phyloP scores from a whole-genome alignment of 176 grass and related monocot species.

The Musa acuminata region DNA sequence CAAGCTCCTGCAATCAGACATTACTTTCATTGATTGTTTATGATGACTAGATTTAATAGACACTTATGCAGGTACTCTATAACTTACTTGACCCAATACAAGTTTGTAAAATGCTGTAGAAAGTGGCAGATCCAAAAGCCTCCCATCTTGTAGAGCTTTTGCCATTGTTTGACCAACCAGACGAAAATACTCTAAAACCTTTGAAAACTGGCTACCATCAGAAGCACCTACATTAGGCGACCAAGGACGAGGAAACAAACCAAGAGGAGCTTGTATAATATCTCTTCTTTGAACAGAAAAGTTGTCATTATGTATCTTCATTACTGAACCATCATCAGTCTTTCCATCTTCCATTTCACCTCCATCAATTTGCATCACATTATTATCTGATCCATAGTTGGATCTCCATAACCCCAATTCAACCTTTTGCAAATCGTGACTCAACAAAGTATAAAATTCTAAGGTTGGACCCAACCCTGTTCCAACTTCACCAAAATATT shows the following conservation, averaged over 20 bases:
- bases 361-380: conserved; percentile 39
- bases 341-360: conserved; percentile 4
- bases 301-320: conserved; percentile 18
- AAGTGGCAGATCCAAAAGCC: conserved; percentile 70
- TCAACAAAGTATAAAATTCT: conserved; percentile 87
- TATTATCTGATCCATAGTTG: conserved; percentile 22
- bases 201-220: conserved; percentile 57
- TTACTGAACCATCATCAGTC: conserved; percentile 15
- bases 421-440: conserved; percentile 62
- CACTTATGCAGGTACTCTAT: background rate
- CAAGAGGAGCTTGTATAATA: conserved; percentile 52
- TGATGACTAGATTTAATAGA: background rate
- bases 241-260: conserved; percentile 79
- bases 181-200: conserved; percentile 67
- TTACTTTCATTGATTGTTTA: conserved; percentile 8
- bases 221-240: conserved; percentile 39
- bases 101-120: conserved; percentile 81
- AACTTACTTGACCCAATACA: conserved; percentile 65
- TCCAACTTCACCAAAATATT: conserved; percentile 96
- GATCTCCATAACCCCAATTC: conserved; percentile 79
- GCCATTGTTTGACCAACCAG: conserved; percentile 66
- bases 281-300: conserved; percentile 26
- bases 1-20: conserved; percentile 49
- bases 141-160: conserved; percentile 90
- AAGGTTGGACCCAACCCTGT: conserved; percentile 84